Conservation (phyloP, 2,329 filamentous ascomycete genomes). For the Plectosphaerella sp. region DNA sequence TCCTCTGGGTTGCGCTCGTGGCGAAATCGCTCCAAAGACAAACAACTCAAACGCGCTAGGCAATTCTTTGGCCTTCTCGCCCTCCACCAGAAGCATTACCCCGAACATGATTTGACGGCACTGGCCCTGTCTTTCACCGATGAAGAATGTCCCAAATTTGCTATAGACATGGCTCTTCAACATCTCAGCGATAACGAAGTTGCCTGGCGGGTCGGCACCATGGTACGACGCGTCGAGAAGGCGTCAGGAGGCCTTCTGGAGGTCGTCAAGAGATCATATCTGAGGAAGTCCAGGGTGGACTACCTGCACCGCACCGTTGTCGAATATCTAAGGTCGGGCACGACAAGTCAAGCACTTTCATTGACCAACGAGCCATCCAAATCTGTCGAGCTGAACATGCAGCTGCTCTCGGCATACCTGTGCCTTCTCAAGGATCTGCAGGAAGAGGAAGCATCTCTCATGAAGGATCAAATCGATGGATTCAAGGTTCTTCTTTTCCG, state of each 20-base stretch:
- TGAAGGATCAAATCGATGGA: too few species aligned
- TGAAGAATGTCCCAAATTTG: not conserved
- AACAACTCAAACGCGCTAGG: not conserved
- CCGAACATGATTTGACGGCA: not conserved
- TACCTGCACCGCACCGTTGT: not conserved
- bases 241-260: not conserved
- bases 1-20: slow-evolving; percentile 14
- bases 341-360: too few species aligned
- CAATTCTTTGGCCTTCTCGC: not conserved
- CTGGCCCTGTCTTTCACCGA: not conserved
- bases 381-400: too few species aligned
- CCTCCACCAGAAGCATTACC: not conserved
- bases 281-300: not conserved
- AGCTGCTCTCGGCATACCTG: too few species aligned
- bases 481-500: too few species aligned
- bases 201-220: not conserved
- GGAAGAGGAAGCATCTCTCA: too few species aligned
- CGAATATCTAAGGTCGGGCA: not conserved
- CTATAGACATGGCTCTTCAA: not conserved
- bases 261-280: not conserved
- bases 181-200: not conserved
- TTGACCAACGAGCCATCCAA: too few species aligned
- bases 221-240: not conserved
- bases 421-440: too few species aligned
- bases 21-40: slow-evolving; percentile 5